These are phyloP conservation scores for Amanita subjunquillea DNA, from an alignment of 768 basidiomycete genomes.

Conservation along the genomic window DNA sequence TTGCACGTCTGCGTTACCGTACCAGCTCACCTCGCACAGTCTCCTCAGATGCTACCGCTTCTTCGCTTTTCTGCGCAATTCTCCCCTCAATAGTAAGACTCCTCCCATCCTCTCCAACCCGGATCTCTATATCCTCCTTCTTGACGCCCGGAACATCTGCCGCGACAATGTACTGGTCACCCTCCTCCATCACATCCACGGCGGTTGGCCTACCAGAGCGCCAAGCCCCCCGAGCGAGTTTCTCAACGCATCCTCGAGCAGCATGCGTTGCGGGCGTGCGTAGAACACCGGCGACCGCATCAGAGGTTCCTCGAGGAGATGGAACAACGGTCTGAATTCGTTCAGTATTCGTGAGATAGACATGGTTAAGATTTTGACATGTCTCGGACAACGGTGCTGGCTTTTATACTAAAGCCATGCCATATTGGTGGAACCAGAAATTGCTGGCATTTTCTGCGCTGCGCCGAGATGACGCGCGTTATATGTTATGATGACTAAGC, in stretches of 20 bases:
- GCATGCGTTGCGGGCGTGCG: constrained; percentile 3
- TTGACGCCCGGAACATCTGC: constrained; percentile 73
- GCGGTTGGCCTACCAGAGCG: constrained; percentile 28
- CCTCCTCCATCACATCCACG: constrained; percentile 60
- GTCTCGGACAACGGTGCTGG: background rate
- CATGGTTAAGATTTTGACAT: constrained; percentile 25
- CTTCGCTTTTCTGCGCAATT: constrained; percentile 19
- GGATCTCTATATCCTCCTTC: constrained; percentile 66
- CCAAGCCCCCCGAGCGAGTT: constrained; percentile 9
- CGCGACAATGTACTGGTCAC: constrained; percentile 55
- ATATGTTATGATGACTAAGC: background rate
- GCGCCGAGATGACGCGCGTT: background rate
- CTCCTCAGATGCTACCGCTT: constrained; percentile 10
- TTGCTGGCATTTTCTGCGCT: background rate
- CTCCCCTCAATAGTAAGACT: constrained; percentile 69
- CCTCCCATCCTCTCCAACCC: constrained; percentile 58
- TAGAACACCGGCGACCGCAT: constrained; percentile 18
- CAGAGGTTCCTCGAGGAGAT: constrained; percentile 66
- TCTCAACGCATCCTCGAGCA: constrained; percentile 40
- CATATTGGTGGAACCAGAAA: background rate
- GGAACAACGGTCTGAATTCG: constrained; percentile 69
- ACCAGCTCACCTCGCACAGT: constrained; percentile 11
- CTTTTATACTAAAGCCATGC: background rate
- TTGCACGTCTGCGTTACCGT: constrained; percentile 10
- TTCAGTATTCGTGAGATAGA: constrained; percentile 56